Percentiles rank a stretch among this genome's conserved stretches.
Evolutionary conservation across 371 early-diverging fungal genomes (phyloP).

Genomic region (Cokeromyces recurvatus): DNA sequence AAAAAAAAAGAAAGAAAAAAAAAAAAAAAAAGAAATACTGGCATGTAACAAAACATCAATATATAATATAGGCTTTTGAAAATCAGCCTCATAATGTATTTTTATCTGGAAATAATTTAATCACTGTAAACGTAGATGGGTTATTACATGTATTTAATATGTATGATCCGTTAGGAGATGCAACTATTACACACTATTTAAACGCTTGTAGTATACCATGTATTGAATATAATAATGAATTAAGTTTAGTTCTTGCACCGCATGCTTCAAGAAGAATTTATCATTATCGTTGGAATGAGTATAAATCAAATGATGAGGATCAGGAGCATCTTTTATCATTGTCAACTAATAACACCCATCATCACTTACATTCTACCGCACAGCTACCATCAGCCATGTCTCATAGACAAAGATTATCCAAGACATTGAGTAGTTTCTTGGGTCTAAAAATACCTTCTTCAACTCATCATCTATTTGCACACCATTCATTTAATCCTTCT

Average conservation of each 20-base stretch:
- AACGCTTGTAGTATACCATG: conserved; percentile 41
- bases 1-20: not conserved
- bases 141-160: conserved; percentile 31
- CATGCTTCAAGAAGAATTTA: conserved; percentile 30
- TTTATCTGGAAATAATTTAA: conserved; percentile 29
- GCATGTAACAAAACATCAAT: not conserved
- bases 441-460: not conserved
- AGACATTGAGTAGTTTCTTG: conserved; percentile 10
- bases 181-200: conserved; percentile 13
- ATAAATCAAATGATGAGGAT: not conserved
- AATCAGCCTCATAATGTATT: conserved; percentile 44
- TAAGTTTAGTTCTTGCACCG: conserved; percentile 34
- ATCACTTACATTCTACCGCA: conserved; percentile 1
- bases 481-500: not conserved
- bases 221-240: conserved; percentile 30
- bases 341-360: not conserved
- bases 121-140: conserved; percentile 39
- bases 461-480: not conserved
- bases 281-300: conserved; percentile 30
- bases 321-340: not conserved
- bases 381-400: too few relatives aligned
- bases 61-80: conserved; percentile 35
- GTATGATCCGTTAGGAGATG: conserved; percentile 11
- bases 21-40: too few relatives aligned
- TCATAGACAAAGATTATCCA: conserved; percentile 6